Base-by-base conservation (phyloP, 148 eudicot genomes). In the Chenopodium berlandieri region DNA sequence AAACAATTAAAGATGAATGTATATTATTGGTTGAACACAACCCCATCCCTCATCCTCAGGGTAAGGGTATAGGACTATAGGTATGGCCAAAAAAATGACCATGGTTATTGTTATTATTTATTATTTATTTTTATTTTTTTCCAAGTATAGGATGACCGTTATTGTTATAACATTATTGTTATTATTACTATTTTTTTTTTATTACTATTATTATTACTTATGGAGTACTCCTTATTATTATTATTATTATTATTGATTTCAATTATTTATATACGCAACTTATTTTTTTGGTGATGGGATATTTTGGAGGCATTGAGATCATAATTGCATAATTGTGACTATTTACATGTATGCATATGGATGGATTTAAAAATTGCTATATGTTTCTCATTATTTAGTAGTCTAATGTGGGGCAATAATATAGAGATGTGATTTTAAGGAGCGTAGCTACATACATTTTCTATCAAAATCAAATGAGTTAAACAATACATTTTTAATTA, bases 21-120 rank as follows among this genome's bases (percentile, higher is more conserved):
- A 54, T 13, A 71, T 9, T 17, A 71, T 71, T 34, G 79, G 79
- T 17, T 76, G 31, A 22, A 54, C 77, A 75, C 56, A 54, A 62
- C 52, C 70, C 54, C 56, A 77, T 62, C n/a, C 70, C 56, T 63
- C 79, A 63, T 63, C 71, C 79, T 77, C 3, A 34, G 54, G 70
- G 3, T 52, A 76, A 9, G 68, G 79, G 50, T 4, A 23, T 22
- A 37, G 6, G 40, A 37, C 0, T 37, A 37, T 37, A 19, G 22
- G 54, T 69, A 34, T 71, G 73, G 25, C 46, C 48, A 71, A n/a
- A 71, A 1, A 1, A 69, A 69, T 69, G 72, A 69, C 46, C n/a
- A 69, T 3, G 5, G 17, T 69, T 31, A 31, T 25, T 44, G 75
- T 5, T 37, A 37, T 5, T 37, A 5, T 37, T 37, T 6, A 32